Evolutionary conservation across 2,329 filamentous ascomycete genomes (phyloP).

Genomic region (Neofusicoccum ribis): DNA sequence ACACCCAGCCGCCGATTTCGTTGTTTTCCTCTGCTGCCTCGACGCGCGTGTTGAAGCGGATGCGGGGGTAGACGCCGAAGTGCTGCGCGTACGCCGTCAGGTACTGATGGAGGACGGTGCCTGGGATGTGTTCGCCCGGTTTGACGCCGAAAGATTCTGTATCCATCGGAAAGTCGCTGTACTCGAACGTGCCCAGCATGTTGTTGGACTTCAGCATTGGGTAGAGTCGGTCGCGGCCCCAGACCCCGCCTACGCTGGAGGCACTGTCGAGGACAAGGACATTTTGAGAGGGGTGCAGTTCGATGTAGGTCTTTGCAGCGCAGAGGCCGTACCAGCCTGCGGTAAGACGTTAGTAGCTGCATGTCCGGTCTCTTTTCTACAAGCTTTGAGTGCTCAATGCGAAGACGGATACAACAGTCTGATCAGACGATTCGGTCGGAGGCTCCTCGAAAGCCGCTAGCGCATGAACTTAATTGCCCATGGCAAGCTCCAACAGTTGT

Average conservation of each 20-base stretch:
- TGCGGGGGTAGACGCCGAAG: constrained; percentile 51
- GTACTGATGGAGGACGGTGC: constrained; percentile 58
- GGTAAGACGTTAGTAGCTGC: neutral
- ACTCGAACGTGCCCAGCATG: constrained; percentile 43
- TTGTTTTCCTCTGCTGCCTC: constrained; percentile 46
- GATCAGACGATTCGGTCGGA: neutral
- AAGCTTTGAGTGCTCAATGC: too few species aligned
- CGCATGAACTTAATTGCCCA: neutral
- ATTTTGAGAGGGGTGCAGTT: constrained; percentile 43
- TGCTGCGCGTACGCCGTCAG: constrained; percentile 49
- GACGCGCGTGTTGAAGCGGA: constrained; percentile 55
- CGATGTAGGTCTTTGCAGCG: constrained; percentile 51
- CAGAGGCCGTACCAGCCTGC: constrained; percentile 45
- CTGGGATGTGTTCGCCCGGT: constrained; percentile 60
- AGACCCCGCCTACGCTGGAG: constrained; percentile 44
- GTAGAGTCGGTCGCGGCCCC: constrained; percentile 45
- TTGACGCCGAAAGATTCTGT: constrained; percentile 37
- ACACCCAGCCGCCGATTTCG: constrained; percentile 34
- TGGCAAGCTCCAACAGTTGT: neutral
- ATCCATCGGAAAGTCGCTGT: constrained; percentile 37
- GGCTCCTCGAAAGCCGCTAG: neutral
- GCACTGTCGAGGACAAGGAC: constrained; percentile 47
- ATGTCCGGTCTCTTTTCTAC: neutral
- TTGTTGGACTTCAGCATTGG: constrained; percentile 48
- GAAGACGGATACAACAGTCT: too few species aligned